Conservation (phyloP, 148 eudicot genomes). For the Dianthus caryophyllus region DNA sequence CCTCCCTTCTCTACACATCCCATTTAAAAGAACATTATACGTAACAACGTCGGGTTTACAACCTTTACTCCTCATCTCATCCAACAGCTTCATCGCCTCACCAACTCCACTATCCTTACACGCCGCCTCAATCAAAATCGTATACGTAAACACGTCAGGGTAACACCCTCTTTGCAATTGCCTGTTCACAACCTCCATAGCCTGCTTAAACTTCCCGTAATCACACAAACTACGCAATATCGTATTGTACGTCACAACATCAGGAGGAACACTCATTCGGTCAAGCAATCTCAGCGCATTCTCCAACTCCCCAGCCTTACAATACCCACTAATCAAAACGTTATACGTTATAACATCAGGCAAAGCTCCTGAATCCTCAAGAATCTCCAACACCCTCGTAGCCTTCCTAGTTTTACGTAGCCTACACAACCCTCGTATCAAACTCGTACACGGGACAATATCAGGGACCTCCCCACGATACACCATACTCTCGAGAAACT, state of each 20-base stretch:
- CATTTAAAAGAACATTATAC: slow-evolving; percentile 66
- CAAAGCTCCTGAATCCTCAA: slow-evolving; percentile 72
- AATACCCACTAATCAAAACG: slow-evolving; percentile 63
- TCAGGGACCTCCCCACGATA: slow-evolving; percentile 60
- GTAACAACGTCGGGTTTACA: slow-evolving; percentile 70
- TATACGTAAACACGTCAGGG: slow-evolving; percentile 70
- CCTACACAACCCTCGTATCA: slow-evolving; percentile 63
- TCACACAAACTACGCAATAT: slow-evolving; percentile 65
- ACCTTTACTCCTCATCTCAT: slow-evolving; percentile 71
- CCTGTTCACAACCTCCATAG: slow-evolving; percentile 53
- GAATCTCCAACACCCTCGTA: slow-evolving; percentile 55
- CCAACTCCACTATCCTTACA: slow-evolving; percentile 66
- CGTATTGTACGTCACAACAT: slow-evolving; percentile 63
- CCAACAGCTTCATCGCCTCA: slow-evolving; percentile 65
- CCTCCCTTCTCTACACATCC: slow-evolving; percentile 68
- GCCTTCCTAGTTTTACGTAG: slow-evolving; percentile 55
- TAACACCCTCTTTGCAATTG: slow-evolving; percentile 51
- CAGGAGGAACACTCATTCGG: slow-evolving; percentile 58
- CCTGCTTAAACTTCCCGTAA: slow-evolving; percentile 50
- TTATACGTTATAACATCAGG: slow-evolving; percentile 69
- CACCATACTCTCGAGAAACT: slow-evolving; percentile 49
- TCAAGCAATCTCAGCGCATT: slow-evolving; percentile 54
- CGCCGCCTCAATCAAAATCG: slow-evolving; percentile 66
- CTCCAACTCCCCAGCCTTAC: slow-evolving; percentile 56
- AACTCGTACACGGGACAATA: slow-evolving; percentile 56